Conservation (phyloP, 2,329 filamentous ascomycete genomes). For the Apiospora hydei region DNA sequence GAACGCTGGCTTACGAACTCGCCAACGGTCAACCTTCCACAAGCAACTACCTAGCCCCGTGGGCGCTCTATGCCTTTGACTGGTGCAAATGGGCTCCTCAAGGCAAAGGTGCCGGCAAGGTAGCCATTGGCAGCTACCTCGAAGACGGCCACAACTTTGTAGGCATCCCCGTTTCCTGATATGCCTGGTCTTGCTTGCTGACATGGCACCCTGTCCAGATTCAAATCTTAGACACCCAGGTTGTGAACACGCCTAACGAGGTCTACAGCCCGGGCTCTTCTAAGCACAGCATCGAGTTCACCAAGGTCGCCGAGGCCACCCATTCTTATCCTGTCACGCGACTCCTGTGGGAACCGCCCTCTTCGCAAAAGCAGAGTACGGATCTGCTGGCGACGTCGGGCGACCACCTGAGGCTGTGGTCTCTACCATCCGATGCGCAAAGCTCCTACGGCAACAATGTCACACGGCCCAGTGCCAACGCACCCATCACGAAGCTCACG, state of each 20-base stretch:
- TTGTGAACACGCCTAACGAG: conserved; percentile 73
- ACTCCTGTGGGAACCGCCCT: conserved; percentile 94
- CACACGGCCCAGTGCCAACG: conserved; percentile 65
- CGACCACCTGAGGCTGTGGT: conserved; percentile 94
- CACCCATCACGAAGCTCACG: conserved; percentile 79
- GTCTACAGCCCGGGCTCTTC: conserved; percentile 73
- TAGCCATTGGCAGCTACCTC: conserved; percentile 93
- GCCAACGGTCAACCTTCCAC: conserved; percentile 73
- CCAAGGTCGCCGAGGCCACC: conserved; percentile 92
- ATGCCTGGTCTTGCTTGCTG: conserved; percentile 7
- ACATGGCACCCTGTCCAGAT: conserved; percentile 63
- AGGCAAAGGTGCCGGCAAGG: conserved; percentile 82
- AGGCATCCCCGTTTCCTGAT: conserved; percentile 41
- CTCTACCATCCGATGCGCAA: conserved; percentile 74
- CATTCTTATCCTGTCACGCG: conserved; percentile 97
- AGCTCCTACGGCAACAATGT: conserved; percentile 70
- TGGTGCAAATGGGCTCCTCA: conserved; percentile 98
- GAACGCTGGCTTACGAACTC: conserved; percentile 69
- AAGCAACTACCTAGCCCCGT: conserved; percentile 92
- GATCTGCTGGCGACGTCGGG: conserved; percentile 94
- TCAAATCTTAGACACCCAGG: conserved; percentile 92
- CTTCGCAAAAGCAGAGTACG: conserved; percentile 92
- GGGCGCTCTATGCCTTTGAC: conserved; percentile 95
- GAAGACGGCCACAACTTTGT: conserved; percentile 99
- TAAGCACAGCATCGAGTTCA: conserved; percentile 85